These are phyloP conservation scores for Trametes punicea DNA, from an alignment of 768 basidiomycete species.

Conservation along the genomic window DNA sequence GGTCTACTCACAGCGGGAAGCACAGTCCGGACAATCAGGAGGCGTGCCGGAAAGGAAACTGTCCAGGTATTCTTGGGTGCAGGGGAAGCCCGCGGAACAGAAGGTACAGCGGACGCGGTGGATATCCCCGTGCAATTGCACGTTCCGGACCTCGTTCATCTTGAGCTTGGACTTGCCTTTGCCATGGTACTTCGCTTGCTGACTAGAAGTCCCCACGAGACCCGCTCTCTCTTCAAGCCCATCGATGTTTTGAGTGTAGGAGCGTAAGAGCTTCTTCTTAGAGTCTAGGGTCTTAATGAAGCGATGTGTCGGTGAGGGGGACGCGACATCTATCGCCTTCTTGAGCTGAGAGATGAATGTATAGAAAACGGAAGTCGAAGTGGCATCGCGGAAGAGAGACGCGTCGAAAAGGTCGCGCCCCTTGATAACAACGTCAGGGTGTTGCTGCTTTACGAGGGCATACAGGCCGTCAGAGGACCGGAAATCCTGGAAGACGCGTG, in stretches of 20 bases:
- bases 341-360: slow-evolving; percentile 93
- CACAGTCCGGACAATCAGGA: slow-evolving; percentile 86
- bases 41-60: slow-evolving; percentile 68
- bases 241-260: slow-evolving; percentile 98
- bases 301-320: slow-evolving; percentile 81
- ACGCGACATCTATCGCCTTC: slow-evolving; percentile 71
- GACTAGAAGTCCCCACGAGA: slow-evolving; percentile 62
- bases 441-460: slow-evolving; percentile 81
- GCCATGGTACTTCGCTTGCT: slow-evolving; percentile 44
- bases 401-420: slow-evolving; percentile 96
- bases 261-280: slow-evolving; percentile 81
- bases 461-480: slow-evolving; percentile 93
- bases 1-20: slow-evolving; percentile 64
- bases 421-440: slow-evolving; percentile 80
- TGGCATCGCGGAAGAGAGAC: slow-evolving; percentile 81
- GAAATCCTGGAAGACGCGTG: slow-evolving; percentile 68
- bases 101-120: slow-evolving; percentile 85
- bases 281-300: slow-evolving; percentile 84
- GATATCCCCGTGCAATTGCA: slow-evolving; percentile 94
- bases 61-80: slow-evolving; percentile 55
- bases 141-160: slow-evolving; percentile 74
- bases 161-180: slow-evolving; percentile 70
- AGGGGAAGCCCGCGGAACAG: slow-evolving; percentile 79
- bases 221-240: slow-evolving; percentile 85
- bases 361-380: slow-evolving; percentile 87